phyloP scores from a whole-genome alignment of 2,329 filamentous ascomycete genomes.

The Fusarium ramigenum region DNA sequence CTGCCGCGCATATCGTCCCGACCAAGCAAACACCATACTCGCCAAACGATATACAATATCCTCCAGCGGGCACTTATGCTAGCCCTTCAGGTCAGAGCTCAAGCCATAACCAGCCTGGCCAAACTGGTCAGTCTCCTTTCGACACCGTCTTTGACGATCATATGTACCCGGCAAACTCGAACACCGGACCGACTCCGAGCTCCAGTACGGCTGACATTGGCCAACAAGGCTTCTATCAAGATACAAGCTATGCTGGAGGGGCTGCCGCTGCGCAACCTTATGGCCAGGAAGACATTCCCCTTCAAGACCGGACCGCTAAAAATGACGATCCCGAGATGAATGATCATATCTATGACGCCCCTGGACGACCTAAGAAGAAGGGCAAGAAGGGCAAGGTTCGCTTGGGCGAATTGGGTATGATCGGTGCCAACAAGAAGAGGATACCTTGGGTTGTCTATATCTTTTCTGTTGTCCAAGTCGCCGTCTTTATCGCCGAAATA shows the following conservation, averaged over 20 bases:
- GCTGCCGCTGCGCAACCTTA: conserved; percentile 52
- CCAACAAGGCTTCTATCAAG: conserved; percentile 55
- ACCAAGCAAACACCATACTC: conserved; percentile 37
- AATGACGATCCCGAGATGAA: conserved; percentile 54
- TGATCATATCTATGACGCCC: conserved; percentile 71
- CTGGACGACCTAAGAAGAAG: conserved; percentile 44
- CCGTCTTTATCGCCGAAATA: conserved; percentile 89
- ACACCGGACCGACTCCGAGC: conserved; percentile 49
- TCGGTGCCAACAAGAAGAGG: conserved; percentile 63
- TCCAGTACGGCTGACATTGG: conserved; percentile 53
- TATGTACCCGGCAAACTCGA: conserved; percentile 65
- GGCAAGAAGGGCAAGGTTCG: conserved; percentile 58
- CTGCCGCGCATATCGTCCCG: conserved; percentile 23
- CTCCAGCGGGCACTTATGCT: conserved; percentile 38
- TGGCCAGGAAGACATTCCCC: conserved; percentile 64
- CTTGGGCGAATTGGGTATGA: conserved; percentile 69
- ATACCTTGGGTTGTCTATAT: conserved; percentile 86
- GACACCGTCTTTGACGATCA: conserved; percentile 75
- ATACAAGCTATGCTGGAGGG: conserved; percentile 66
- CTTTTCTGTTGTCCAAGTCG: conserved; percentile 79
- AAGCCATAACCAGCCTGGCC: conserved; percentile 44
- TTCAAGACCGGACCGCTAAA: conserved; percentile 60
- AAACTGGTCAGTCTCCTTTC: conserved; percentile 63
- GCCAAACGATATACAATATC: conserved; percentile 34
- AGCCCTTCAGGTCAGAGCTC: conserved; percentile 39